These are phyloP conservation scores for Colletotrichum sp. DNA, from an alignment of 2,329 filamentous ascomycete species.

Conservation along the genomic window DNA sequence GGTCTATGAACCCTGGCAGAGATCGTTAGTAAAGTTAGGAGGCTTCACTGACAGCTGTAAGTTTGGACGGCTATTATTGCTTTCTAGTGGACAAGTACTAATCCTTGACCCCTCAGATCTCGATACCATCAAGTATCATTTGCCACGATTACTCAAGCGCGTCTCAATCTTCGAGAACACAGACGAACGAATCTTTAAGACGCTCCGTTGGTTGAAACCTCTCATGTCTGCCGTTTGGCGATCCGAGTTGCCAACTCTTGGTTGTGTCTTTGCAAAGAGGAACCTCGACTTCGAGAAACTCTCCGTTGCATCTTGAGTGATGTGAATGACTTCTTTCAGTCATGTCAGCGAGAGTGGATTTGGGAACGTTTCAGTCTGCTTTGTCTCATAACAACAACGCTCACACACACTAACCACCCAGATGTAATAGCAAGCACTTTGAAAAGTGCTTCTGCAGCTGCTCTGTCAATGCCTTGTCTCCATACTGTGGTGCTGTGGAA, in stretches of 20 bases:
- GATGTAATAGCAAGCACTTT: constrained; percentile 27
- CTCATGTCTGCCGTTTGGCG: neutral
- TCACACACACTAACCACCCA: constrained; percentile 23
- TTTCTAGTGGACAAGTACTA: neutral
- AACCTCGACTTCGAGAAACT: constrained; percentile 31
- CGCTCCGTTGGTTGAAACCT: neutral
- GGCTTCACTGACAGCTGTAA: constrained; percentile 23
- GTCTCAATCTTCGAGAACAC: constrained; percentile 33
- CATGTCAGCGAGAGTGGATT: constrained; percentile 26
- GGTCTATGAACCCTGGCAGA: constrained; percentile 38
- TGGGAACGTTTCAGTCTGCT: constrained; percentile 34
- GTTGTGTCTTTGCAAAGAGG: constrained; percentile 27
- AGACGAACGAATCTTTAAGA: constrained; percentile 18
- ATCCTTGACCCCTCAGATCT: neutral
- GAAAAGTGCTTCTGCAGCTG: constrained; percentile 24
- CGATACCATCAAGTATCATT: constrained; percentile 6
- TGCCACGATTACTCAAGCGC: constrained; percentile 28
- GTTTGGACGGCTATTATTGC: constrained; percentile 1
- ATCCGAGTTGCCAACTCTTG: neutral
- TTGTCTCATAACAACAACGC: constrained; percentile 34
- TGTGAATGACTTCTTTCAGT: constrained; percentile 32
- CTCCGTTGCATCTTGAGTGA: constrained; percentile 32
- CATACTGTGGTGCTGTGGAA: constrained; percentile 39
- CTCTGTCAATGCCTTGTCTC: constrained; percentile 33
- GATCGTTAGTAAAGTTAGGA: constrained; percentile 18